phyloP scores from a whole-genome alignment of 164 flowering plant species.

The Magnolia changhungtana region DNA sequence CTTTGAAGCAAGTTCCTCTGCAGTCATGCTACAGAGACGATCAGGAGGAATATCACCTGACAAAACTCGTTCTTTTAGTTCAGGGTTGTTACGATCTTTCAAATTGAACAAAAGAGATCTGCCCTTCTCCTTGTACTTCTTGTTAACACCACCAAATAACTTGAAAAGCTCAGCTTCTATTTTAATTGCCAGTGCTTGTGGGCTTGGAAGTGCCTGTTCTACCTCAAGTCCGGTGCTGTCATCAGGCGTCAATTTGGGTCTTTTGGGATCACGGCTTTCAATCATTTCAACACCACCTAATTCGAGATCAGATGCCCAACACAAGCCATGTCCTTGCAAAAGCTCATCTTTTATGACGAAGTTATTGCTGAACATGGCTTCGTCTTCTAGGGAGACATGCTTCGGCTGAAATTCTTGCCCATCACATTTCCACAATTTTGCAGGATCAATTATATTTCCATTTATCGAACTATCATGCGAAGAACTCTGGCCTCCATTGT shows the following conservation, averaged over 20 bases:
- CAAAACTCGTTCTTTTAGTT: conserved; percentile 82
- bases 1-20: conserved; percentile 98
- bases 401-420: conserved; percentile 41
- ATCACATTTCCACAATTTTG: conserved; percentile 19
- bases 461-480: conserved; percentile 13
- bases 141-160: conserved; percentile 93
- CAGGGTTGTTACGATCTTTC: conserved; percentile 92
- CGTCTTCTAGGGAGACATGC: conserved; percentile 46
- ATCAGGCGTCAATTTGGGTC: conserved; percentile 24
- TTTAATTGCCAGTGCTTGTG: conserved; percentile 53
- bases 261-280: conserved; percentile 28
- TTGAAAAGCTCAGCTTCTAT: conserved; percentile 89
- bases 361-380: conserved; percentile 51
- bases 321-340: conserved; percentile 84
- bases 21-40: conserved; percentile 84
- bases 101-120: conserved; percentile 91
- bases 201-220: conserved; percentile 21
- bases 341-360: conserved; percentile 81
- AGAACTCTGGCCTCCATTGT: conserved; percentile 13
- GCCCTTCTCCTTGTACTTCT: conserved; percentile 94
- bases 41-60: conserved; percentile 82
- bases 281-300: conserved; percentile 20
- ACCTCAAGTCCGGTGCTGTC: conserved; percentile 7
- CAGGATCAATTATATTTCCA: conserved; percentile 18
- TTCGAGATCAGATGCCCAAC: conserved; percentile 75